Evolutionary conservation across 2,329 filamentous ascomycete genomes (phyloP), one percentile per base, ranked within the genome.

Genomic region (Penicillium occitanis): DNA sequence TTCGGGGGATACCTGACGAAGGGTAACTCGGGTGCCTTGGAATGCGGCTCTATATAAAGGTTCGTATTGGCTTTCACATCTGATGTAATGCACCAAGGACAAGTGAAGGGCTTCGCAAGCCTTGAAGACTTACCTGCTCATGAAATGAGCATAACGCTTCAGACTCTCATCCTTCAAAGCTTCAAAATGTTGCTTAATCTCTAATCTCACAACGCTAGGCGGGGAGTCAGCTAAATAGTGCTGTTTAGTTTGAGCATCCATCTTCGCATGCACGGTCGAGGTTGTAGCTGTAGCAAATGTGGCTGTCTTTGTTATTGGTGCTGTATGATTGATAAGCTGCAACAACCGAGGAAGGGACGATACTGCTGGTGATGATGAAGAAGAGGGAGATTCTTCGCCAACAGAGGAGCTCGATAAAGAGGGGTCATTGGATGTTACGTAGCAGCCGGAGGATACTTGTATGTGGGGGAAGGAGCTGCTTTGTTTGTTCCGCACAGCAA

Each of bases 161-260:
- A 96, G 88, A 76, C 90, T 78, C 53, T 75, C 74, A 66, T 82
- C 76, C 44, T 78, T 78, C 53, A 84, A 73, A 6, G 79, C 87
- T 64, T 94, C 90, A 73, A 98, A 99, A 80, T 98, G 94, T 76
- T 92, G 91, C 81, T 92, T 92, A 77, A 98, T 95, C 77, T 92
- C 90, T 60, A 99, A 87, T 58, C 90, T 88, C 67, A 97, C 94
- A 65, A 97, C 88, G 59, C 89, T 91, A 0, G 95, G 95, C 55
- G 95, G 95, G 69, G 90, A 89, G 79, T 99, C 95, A 57, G 95
- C 93, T 68, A 96, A 86, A 78, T 96, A 97, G 76, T 96, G 90
- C 65, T 81, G 75, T 67, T 78, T 80, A 53, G 75, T 73, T 60
- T 75, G 76, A 57, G 73, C 73, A 71, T 81, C 78, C 79, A 81